Base-by-base conservation (phyloP, 352 stramenopile genomes). In the Pythium folliculosum region DNA sequence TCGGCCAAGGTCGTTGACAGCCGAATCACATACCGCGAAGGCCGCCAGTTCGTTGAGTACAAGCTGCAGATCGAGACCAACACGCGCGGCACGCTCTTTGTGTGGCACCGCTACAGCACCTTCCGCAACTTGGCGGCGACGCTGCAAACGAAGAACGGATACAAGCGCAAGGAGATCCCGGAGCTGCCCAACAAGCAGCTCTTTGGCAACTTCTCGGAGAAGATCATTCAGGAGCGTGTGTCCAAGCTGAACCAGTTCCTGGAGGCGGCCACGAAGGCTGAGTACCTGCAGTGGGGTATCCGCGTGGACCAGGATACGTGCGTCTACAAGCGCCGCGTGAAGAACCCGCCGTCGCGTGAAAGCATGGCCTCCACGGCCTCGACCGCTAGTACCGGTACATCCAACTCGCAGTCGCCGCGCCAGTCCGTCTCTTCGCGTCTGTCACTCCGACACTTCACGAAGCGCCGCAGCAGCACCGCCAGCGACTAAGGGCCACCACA, bases 251-350 rank as follows among this genome's bases (percentile, higher is more conserved):
- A 84, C 66, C 59, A 77, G 59, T 84, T 84, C 59, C 52, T 84
- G 22, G 69, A 80, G 23, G 71, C 75, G 14, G 77, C 75, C 1
- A 80, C 75, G 12, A 77, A 77, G 55, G 60, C 72, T 32, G 75
- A 84, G 48, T 75, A 82, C 64, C 53, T 80, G 25, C 74, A 81
- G 60, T 84, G 77, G 77, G 77, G 77, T 37, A 84, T 84, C 37
- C 77, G 77, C 53, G 67, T 84, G 17, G 77, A 84, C 62, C 67
- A 80, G 49, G 72, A 78, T 55, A 82, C 72, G 49, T 81, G 74
- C 48, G 77, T 82, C 22, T 82, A 80, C 74, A 84, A 82, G 73
- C 77, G 77, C 51, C 75, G 65, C 19, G 70, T 65, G 43, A 81
- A 67, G 70, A 62, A 65, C 45, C 70, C 63, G n/a, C 57, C 62